These are phyloP conservation scores for Trichosporon sp. DNA, from an alignment of 1,284 basidiomycete genomes.

Conservation along the genomic window DNA sequence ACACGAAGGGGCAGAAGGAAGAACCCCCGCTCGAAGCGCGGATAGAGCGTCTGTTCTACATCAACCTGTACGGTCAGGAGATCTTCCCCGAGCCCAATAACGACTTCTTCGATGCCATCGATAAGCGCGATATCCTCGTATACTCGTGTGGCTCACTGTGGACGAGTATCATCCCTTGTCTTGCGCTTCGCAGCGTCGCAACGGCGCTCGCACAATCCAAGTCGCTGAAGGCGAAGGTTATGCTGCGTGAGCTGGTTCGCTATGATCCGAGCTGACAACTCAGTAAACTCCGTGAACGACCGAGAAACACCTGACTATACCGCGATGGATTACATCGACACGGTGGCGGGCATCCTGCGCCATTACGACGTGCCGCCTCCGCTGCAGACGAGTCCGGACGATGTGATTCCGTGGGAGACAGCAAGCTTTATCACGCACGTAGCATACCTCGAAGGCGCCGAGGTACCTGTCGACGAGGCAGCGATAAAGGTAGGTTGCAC, in stretches of 20 bases:
- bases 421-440: conserved; percentile 65
- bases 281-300: conserved; percentile 85
- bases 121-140: conserved; percentile 64
- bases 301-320: conserved; percentile 82
- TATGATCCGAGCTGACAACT: background rate
- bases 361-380: conserved; percentile 52
- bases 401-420: conserved; percentile 51
- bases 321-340: conserved; percentile 78
- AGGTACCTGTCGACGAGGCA: conserved; percentile 58
- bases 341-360: conserved; percentile 67
- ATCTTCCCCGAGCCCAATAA: conserved; percentile 82
- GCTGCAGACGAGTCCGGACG: conserved; percentile 56
- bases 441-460: conserved; percentile 63
- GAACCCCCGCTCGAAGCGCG: conserved; percentile 59
- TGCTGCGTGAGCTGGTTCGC: conserved; percentile 60
- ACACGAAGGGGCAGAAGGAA: conserved; percentile 51
- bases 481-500: conserved; percentile 59
- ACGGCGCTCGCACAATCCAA: conserved; percentile 69
- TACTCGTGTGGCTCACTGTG: conserved; percentile 90
- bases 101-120: conserved; percentile 65
- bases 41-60: conserved; percentile 73
- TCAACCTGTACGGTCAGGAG: conserved; percentile 85
- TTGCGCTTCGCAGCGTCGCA: conserved; percentile 77
- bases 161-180: conserved; percentile 90
- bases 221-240: conserved; percentile 68